A percentile compares a stretch with the other conserved stretches of the same genome.
These are phyloP conservation scores for Phyllosticta capitalensis DNA, from an alignment of 2,329 filamentous ascomycete species.

Conservation along the genomic window DNA sequence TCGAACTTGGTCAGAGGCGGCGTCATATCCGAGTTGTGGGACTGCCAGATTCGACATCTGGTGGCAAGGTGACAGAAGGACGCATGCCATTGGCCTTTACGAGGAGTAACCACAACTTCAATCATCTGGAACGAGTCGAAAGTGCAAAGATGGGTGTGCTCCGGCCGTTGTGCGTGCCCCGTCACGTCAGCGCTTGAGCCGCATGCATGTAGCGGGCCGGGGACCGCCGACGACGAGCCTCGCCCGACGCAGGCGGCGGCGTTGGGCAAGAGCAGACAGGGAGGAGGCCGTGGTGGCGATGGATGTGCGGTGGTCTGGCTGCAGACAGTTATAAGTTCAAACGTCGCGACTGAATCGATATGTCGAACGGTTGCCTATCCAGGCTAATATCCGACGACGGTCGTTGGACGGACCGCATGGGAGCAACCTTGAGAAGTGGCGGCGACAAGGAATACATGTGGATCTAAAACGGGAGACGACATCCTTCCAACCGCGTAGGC, in stretches of 20 bases:
- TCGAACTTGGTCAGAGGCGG: neutral
- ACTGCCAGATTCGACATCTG: neutral
- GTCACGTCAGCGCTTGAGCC: neutral
- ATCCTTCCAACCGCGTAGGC: neutral
- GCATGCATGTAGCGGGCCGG: neutral
- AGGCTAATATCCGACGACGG: neutral
- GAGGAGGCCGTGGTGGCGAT: neutral
- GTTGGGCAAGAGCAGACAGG: neutral
- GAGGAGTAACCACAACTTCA: neutral
- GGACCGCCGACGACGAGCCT: neutral
- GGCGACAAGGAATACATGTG: neutral
- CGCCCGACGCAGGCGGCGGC: too few relatives aligned
- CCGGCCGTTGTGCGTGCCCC: neutral
- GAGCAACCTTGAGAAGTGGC: neutral
- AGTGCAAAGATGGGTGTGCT: neutral
- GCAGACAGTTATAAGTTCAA: neutral
- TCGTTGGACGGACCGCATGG: neutral
- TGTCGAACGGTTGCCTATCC: neutral
- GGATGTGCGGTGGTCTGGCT: neutral
- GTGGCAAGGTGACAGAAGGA: neutral
- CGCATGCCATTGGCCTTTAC: neutral
- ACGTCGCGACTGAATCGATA: neutral
- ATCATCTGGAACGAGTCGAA: neutral
- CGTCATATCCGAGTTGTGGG: neutral
- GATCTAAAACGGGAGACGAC: neutral